Evolutionary conservation across 2,329 filamentous ascomycete species (phyloP).

Genomic region (Calcarisporium arbuscula): DNA sequence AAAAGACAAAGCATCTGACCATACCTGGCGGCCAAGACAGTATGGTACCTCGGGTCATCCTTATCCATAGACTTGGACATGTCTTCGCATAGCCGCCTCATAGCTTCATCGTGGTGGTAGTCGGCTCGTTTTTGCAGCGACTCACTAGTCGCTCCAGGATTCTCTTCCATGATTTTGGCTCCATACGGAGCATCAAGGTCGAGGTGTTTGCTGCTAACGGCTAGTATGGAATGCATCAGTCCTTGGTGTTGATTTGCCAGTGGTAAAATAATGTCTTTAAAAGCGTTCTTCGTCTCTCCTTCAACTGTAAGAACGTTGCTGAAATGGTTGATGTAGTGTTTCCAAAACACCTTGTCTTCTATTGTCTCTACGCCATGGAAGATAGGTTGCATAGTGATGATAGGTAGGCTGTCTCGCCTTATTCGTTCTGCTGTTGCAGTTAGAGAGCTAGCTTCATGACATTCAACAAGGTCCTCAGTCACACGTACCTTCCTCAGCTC

Average conservation of each 20-base stretch:
- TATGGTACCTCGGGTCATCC: conserved; percentile 36
- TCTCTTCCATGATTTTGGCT: conserved; percentile 42
- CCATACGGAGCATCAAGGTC: conserved; percentile 54
- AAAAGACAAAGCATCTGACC: conserved; percentile 58
- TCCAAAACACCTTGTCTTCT: conserved; percentile 73
- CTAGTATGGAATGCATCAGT: conserved; percentile 85
- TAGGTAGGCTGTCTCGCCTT: conserved; percentile 41
- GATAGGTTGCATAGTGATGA: conserved; percentile 56
- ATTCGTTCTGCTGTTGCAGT: conserved; percentile 36
- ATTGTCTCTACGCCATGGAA: conserved; percentile 77
- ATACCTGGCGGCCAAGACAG: conserved; percentile 48
- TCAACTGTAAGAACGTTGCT: conserved; percentile 79
- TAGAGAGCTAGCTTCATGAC: conserved; percentile 4
- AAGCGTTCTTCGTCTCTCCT: conserved; percentile 74
- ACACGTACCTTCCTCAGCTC: conserved; percentile 57
- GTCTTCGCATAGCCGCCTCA: conserved; percentile 44
- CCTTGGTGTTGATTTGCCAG: conserved; percentile 75
- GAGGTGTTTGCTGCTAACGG: conserved; percentile 73
- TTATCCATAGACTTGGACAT: conserved; percentile 36
- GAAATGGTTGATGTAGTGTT: conserved; percentile 74
- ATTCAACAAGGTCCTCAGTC: not conserved
- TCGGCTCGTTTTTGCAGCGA: conserved; percentile 45
- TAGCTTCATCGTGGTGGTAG: conserved; percentile 49
- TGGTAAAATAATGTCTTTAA: conserved; percentile 75
- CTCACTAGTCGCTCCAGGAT: conserved; percentile 39